Evolutionary conservation across 441 rosid species (phyloP), one percentile per base, ranked within the genome.

Genomic region (Gossypium lobatum): DNA sequence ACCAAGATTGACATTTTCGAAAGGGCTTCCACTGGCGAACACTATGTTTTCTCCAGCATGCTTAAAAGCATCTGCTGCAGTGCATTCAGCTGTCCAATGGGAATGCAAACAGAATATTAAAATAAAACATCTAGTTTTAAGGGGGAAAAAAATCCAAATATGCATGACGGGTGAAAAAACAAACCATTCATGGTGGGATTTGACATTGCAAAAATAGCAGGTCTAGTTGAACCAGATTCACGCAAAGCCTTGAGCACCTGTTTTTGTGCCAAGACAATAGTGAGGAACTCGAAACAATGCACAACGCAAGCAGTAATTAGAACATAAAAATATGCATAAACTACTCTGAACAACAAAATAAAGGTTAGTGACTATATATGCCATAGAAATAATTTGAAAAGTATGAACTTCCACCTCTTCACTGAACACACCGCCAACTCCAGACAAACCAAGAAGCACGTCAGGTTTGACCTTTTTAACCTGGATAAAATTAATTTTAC

Each of bases 21-120:
- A 93, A 77, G 99, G 99, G 82, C 99, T 95, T 89, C 98, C 99
- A 80, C 99, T 95, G 71, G 91, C 99, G 75, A 95, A 95, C 77
- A 84, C 91, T 76, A 95, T 88, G 79, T 90, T 87, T 81, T 85
- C 97, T 78, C 99, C 99, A 25, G 96, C 95, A 75, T 90, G 83
- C 86, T 93, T 85, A 78, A 95, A 95, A 71, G 99, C 98, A 83
- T 91, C 99, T 78, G 79, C 89, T 71, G 98, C 99, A 75, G 96
- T 90, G 84, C 99, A 91, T 83, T 95, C 99, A 62, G 99, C 99
- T 95, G 90, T 77, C 64, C 73, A 82, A 84, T 55, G 61, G 42
- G 70, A 52, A 74, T 21, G 68, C n/a, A 74, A 64, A 45, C 31
- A 76, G 48, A 70, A 74, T 28, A 69, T 78, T 23, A 79, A 75